A percentile compares a stretch with the other conserved stretches of the same genome.
Conservation (phyloP, 2,329 filamentous ascomycete genomes). For the Pseudogymnoascus sp. region DNA sequence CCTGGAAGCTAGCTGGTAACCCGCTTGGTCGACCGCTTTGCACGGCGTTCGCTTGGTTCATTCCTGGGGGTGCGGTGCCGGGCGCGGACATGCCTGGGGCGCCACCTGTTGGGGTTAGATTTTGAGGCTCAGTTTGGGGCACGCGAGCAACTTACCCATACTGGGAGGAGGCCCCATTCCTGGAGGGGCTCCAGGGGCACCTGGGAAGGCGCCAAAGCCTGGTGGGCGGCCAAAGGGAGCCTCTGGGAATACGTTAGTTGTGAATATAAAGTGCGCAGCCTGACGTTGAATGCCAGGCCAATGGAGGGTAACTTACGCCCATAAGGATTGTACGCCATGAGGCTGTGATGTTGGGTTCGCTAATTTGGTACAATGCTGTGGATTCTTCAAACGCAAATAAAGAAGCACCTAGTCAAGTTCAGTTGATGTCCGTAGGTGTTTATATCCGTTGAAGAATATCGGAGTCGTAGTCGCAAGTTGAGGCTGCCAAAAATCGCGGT, state of each 20-base stretch:
- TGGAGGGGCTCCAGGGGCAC: slow-evolving; percentile 47
- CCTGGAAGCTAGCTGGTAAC: slow-evolving; percentile 78
- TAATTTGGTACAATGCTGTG: not conserved
- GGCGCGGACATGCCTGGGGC: slow-evolving; percentile 78
- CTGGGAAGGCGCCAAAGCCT: slow-evolving; percentile 65
- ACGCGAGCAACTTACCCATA: slow-evolving; percentile 56
- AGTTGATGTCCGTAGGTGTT: not conserved
- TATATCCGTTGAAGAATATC: not conserved
- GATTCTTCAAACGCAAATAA: not conserved
- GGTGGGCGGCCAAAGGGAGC: slow-evolving; percentile 64
- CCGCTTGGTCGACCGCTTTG: slow-evolving; percentile 75
- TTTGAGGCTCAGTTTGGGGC: slow-evolving; percentile 13
- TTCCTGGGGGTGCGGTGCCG: slow-evolving; percentile 71
- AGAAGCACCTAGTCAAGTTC: not conserved
- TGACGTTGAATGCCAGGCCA: not conserved
- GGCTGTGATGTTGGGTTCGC: not conserved
- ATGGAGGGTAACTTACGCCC: slow-evolving; percentile 24
- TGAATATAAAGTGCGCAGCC: not conserved
- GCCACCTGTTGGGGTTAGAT: slow-evolving; percentile 45
- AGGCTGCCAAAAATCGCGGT: slow-evolving; percentile 1
- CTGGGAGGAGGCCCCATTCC: slow-evolving; percentile 74
- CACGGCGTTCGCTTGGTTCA: slow-evolving; percentile 66
- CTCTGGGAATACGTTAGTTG: slow-evolving; percentile 18
- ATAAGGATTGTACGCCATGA: slow-evolving; percentile 32
- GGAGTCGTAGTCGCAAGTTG: not conserved